phyloP scores from a whole-genome alignment of 164 flowering plant species.

The Paratinospora sagittata region DNA sequence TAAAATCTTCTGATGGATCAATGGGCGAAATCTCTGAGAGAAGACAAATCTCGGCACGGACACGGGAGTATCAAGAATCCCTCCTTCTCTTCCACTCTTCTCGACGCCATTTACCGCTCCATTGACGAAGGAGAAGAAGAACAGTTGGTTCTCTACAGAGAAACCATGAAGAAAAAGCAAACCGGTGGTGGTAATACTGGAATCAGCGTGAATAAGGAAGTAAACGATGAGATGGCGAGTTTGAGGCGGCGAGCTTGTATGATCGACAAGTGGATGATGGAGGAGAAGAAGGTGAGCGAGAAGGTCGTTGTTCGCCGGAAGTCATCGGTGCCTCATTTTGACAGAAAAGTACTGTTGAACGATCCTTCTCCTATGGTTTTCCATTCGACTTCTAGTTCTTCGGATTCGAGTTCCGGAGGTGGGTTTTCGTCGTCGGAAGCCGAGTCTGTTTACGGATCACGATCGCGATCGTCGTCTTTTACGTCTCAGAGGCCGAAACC shows the following conservation, averaged over 20 bases:
- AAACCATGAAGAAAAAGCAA: slow-evolving; percentile 41
- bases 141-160: slow-evolving; percentile 28
- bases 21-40: slow-evolving; percentile 7
- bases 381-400: slow-evolving; percentile 63
- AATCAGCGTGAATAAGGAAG: not conserved
- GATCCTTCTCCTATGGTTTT: slow-evolving; percentile 13
- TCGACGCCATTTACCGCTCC: slow-evolving; percentile 84
- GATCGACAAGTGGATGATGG: slow-evolving; percentile 54
- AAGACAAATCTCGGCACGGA: not conserved
- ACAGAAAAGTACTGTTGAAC: not conserved
- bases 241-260: slow-evolving; percentile 31
- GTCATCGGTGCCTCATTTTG: slow-evolving; percentile 29
- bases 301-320: slow-evolving; percentile 29
- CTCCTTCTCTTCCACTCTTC: slow-evolving; percentile 77
- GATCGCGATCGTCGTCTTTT: slow-evolving; percentile 17
- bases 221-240: slow-evolving; percentile 23
- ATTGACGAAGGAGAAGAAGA: slow-evolving; percentile 47
- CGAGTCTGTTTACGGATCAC: slow-evolving; percentile 35
- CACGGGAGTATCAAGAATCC: not conserved
- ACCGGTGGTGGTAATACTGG: slow-evolving; percentile 1
- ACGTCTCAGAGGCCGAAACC: slow-evolving; percentile 41
- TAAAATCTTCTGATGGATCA: slow-evolving; percentile 2
- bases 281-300: slow-evolving; percentile 40
- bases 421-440: slow-evolving; percentile 63
- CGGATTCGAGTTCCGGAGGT: slow-evolving; percentile 56